Evolutionary conservation across 257 asterid genomes (phyloP), one percentile per base, ranked within the genome.

Genomic region (Solanum tarijense): DNA sequence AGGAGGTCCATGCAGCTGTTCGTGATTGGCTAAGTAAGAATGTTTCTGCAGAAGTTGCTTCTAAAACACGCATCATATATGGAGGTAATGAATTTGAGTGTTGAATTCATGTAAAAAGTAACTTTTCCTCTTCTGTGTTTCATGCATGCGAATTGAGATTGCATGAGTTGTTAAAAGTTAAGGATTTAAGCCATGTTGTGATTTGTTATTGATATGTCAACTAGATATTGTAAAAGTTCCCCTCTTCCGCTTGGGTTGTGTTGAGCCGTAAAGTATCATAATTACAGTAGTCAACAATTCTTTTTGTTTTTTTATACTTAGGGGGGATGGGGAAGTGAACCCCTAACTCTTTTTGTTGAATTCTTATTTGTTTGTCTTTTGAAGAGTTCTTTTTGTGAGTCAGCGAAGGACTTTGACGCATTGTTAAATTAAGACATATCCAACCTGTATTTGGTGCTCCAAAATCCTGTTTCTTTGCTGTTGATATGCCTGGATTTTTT

Each of bases 1-100:
- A 97, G 91, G 99, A 97, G 91, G 99, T 97, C 88, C 99, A 97
- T 79, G 93, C 89, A 79, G 99, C 99, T 86, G 93, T 95, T 88
- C 97, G 99, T 83, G 98, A 95, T 91, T 97, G 99, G 98, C 96
- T 97, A 69, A 91, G 92, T 83, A 94, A 96, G 94, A 95, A 96
- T 87, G 98, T 94, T 62, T 96, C 98, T 11, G 89, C 96, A 55
- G 98, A 96, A 90, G 98, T 95, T 90, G 98, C 98, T 83, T 96
- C 99, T 52, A 94, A 94, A 91, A 94, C 97, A 14, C 96, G 99
- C 85, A 94, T 97, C 89, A 96, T 96, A 79, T 97, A 97, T 60
- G 99, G 99, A 96, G 99, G 99, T 97, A 86, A 84, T 73, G 58
- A 81, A 81, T 81, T 79, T 81, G 85, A 81, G 85, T 79, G 14